Conservation (phyloP, 805 yeast genomes). For the Saturnispora gosingensis region DNA sequence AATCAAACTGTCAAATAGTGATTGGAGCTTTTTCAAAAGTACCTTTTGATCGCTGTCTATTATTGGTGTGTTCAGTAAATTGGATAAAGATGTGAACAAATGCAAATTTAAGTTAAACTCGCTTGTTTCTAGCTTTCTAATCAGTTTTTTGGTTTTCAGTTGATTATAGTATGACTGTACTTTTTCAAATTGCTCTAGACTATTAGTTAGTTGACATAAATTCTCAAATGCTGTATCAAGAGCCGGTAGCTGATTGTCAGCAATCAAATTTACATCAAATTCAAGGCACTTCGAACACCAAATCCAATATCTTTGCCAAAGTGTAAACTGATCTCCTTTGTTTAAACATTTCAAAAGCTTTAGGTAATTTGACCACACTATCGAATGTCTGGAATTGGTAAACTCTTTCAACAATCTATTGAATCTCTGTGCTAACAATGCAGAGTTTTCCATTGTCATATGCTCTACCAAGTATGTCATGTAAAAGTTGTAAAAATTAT, state of each 20-base stretch:
- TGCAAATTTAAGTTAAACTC: neutral
- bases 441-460: neutral
- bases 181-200: neutral
- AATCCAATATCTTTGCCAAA: slow-evolving; percentile 1
- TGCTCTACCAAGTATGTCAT: neutral
- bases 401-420: neutral
- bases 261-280: neutral
- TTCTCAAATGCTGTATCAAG: slow-evolving; percentile 1
- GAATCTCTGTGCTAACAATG: neutral
- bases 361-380: slow-evolving; percentile 6
- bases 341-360: neutral
- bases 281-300: neutral
- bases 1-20: slow-evolving; percentile 29
- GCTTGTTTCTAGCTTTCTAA: neutral
- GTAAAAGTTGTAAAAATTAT: slow-evolving; percentile 3
- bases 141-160: slow-evolving; percentile 17
- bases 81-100: neutral
- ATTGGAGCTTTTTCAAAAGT: slow-evolving; percentile 2
- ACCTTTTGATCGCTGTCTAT: neutral
- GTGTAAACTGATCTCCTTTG: neutral
- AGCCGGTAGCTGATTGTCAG: neutral
- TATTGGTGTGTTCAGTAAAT: slow-evolving; percentile 13
- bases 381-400: neutral
- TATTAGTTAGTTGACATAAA: neutral
- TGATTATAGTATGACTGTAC: slow-evolving; percentile 14